phyloP scores from a whole-genome alignment of 2,329 filamentous ascomycete species.

The Neoarthrinium moseri region DNA sequence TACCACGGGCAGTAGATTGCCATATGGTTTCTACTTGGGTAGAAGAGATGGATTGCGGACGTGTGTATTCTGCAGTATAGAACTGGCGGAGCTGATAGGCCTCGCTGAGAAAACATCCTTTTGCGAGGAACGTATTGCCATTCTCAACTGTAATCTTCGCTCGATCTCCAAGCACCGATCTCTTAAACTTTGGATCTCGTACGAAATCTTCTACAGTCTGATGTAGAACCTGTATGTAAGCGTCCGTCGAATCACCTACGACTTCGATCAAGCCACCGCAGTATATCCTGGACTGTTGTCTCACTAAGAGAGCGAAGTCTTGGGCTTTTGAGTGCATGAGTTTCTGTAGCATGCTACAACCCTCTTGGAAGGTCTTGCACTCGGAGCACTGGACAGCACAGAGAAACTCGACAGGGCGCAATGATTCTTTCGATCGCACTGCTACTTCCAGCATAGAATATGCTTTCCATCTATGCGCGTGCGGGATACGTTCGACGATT shows the following conservation, averaged over 20 bases:
- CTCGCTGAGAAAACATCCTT: too few relatives aligned
- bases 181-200: background rate
- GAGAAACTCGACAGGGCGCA: too few relatives aligned
- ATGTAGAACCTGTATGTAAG: conserved; percentile 13
- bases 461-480: conserved; percentile 7
- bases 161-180: background rate
- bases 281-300: too few relatives aligned
- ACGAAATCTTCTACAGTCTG: conserved; percentile 11
- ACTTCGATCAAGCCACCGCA: background rate
- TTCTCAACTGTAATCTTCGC: background rate
- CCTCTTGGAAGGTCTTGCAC: too few relatives aligned
- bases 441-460: conserved; percentile 12
- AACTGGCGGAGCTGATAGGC: too few relatives aligned
- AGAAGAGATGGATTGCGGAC: too few relatives aligned
- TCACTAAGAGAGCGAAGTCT: too few relatives aligned
- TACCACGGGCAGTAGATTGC: too few relatives aligned
- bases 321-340: conserved; percentile 9
- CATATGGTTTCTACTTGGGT: too few relatives aligned
- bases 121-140: conserved; percentile 10
- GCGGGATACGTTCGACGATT: conserved; percentile 13
- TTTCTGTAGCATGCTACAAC: too few relatives aligned
- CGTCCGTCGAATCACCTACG: background rate
- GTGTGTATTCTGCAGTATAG: too few relatives aligned
- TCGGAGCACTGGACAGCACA: background rate
- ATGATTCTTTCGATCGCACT: too few relatives aligned